Percentiles rank a stretch among this genome's conserved stretches.
phyloP scores from a whole-genome alignment of 441 rosid species.

The Flueggea neowawraea region DNA sequence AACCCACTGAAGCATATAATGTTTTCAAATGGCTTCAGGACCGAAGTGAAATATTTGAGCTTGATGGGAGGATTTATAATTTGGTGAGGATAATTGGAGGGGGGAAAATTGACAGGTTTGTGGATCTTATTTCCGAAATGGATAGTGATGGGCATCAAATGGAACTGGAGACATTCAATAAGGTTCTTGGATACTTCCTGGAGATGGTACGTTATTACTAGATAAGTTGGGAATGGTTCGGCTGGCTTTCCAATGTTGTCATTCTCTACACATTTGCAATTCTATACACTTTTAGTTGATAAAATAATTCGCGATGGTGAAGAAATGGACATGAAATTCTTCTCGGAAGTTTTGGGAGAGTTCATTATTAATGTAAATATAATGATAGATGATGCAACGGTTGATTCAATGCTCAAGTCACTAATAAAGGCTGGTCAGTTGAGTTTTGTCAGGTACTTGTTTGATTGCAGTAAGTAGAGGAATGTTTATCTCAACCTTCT shows the following conservation, averaged over 20 bases:
- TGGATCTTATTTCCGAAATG: conserved; percentile 70
- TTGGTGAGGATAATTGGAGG: conserved; percentile 72
- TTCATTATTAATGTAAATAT: conserved; percentile 44
- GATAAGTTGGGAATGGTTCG: too few relatives aligned
- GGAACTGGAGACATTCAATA: too few relatives aligned
- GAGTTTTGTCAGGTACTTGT: too few relatives aligned
- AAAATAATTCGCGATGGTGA: conserved; percentile 60
- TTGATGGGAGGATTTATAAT: conserved; percentile 58
- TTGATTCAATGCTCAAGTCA: too few relatives aligned
- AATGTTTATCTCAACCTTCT: too few relatives aligned
- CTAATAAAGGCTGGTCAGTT: too few relatives aligned
- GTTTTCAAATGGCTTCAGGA: conserved; percentile 85
- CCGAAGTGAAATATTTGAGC: conserved; percentile 46
- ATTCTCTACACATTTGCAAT: conserved; percentile 59
- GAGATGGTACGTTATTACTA: conserved; percentile 55
- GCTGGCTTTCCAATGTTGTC: too few relatives aligned
- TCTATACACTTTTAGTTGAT: conserved; percentile 55
- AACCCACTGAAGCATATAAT: conserved; percentile 54
- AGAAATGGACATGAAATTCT: conserved; percentile 52
- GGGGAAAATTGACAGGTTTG: conserved; percentile 75
- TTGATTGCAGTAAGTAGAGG: too few relatives aligned
- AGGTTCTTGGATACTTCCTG: conserved; percentile 49
- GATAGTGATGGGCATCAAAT: conserved; percentile 51
- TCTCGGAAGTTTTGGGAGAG: conserved; percentile 52
- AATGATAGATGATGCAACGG: conserved; percentile 55